Evolutionary conservation across 805 yeast species (phyloP).

Genomic region (Hanseniaspora valbyensis): DNA sequence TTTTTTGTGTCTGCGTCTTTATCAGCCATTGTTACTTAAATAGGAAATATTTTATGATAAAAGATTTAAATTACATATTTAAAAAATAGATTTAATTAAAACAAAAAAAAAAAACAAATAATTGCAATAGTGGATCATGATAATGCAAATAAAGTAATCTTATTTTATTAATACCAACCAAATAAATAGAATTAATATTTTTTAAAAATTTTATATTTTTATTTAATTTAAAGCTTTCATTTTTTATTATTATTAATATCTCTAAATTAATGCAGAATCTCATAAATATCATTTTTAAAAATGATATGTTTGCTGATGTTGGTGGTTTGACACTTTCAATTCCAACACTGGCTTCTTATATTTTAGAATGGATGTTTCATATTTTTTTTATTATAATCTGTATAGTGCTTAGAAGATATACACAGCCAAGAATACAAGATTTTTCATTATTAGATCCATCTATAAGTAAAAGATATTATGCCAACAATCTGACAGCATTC

Average conservation of each 20-base stretch:
- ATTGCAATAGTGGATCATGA: too few species aligned
- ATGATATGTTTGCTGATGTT: constrained; percentile 11
- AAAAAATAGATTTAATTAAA: too few species aligned
- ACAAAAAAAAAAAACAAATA: too few species aligned
- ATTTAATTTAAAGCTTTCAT: background rate
- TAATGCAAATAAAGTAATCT: too few species aligned
- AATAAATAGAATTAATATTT: too few species aligned
- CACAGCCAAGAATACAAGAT: constrained; percentile 14
- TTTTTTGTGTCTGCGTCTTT: too few species aligned
- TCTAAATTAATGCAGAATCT: background rate
- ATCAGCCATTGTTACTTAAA: too few species aligned
- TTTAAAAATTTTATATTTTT: too few species aligned
- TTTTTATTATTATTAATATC: too few species aligned
- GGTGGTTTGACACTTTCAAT: constrained; percentile 9
- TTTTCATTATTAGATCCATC: constrained; percentile 11
- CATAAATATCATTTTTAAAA: constrained; percentile 21
- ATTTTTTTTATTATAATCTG: constrained; percentile 1
- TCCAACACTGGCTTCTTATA: constrained; percentile 9
- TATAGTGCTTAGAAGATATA: constrained; percentile 4
- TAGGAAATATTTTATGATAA: too few species aligned
- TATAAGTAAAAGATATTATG: constrained; percentile 8
- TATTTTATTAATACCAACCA: too few species aligned
- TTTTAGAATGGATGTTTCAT: constrained; percentile 13
- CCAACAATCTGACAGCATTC: constrained; percentile 8
- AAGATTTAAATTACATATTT: too few species aligned